Percentiles rank a stretch among this genome's conserved stretches.
These are phyloP conservation scores for Starmerella potacharoeniae DNA, from an alignment of 805 yeast species.

Conservation along the genomic window DNA sequence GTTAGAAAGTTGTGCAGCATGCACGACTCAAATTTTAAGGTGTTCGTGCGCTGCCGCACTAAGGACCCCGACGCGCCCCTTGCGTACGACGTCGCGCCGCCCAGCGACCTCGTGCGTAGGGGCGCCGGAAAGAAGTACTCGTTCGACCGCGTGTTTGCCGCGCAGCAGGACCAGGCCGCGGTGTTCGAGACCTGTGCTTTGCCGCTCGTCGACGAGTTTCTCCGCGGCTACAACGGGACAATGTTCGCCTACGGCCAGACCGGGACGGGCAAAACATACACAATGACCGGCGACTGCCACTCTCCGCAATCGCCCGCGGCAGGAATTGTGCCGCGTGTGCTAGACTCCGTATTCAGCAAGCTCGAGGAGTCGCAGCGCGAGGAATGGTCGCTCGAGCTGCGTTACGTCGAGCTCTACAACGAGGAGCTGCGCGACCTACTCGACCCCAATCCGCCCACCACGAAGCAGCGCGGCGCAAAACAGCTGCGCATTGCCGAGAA, in stretches of 20 bases:
- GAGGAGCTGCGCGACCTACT: constrained; percentile 73
- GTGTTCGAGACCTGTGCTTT: constrained; percentile 58
- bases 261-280: constrained; percentile 71
- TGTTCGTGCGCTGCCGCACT: constrained; percentile 14
- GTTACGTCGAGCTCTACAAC: constrained; percentile 74
- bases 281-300: constrained; percentile 59
- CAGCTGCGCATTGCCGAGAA: constrained; percentile 47
- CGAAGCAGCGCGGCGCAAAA: constrained; percentile 31
- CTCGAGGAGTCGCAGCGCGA: constrained; percentile 27
- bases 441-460: constrained; percentile 24
- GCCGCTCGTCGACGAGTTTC: constrained; percentile 52
- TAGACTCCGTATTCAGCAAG: constrained; percentile 43
- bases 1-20: background rate
- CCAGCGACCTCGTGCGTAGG: constrained; percentile 1
- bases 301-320: constrained; percentile 32
- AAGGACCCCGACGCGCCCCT: background rate
- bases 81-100: background rate
- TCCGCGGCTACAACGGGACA: constrained; percentile 50
- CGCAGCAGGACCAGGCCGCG: constrained; percentile 60
- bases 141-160: constrained; percentile 74
- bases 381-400: constrained; percentile 48
- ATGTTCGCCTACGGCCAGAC: constrained; percentile 86
- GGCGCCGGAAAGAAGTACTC: constrained; percentile 42
- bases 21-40: constrained; percentile 12
- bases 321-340: constrained; percentile 53